Conservation (phyloP, 495 filamentous ascomycete species). For the Penicillium riverlandense region DNA sequence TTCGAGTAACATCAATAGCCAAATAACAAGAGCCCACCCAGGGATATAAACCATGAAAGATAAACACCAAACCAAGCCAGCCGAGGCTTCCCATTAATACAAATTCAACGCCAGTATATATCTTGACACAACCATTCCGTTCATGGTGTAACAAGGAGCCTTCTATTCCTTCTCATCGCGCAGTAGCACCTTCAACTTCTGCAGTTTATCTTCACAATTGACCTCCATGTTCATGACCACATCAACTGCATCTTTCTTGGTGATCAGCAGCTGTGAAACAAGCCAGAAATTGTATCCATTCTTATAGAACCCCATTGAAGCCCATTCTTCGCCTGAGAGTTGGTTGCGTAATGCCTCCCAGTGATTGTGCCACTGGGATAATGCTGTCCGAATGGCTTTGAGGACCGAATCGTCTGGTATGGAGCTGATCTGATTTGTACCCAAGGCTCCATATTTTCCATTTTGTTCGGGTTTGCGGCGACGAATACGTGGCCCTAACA, state of each 20-base stretch:
- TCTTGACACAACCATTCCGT: no score
- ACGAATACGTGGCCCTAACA: conserved; percentile 23
- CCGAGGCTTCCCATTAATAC: no score
- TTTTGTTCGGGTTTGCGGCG: no score
- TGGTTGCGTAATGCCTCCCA: conserved; percentile 28
- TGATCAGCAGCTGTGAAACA: conserved; percentile 37
- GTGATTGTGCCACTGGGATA: conserved; percentile 32
- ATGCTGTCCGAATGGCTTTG: conserved; percentile 23
- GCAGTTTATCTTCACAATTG: conserved; percentile 40
- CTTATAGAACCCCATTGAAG: conserved; percentile 39
- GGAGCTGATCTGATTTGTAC: conserved; percentile 1
- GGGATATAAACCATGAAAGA: no score
- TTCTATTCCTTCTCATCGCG: conserved; percentile 30
- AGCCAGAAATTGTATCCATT: conserved; percentile 43
- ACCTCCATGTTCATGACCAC: conserved; percentile 43
- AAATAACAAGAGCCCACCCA: no score
- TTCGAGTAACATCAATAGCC: no score
- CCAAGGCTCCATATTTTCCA: no score
- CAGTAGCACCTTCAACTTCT: conserved; percentile 37
- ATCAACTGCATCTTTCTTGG: conserved; percentile 40
- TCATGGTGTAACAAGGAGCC: neutral
- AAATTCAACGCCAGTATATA: no score
- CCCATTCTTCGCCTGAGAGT: conserved; percentile 31
- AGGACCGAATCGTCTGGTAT: conserved; percentile 31
- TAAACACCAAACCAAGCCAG: no score